Evolutionary conservation across 148 eudicot species (phyloP).

Genomic region (Rhododendron henanense): DNA sequence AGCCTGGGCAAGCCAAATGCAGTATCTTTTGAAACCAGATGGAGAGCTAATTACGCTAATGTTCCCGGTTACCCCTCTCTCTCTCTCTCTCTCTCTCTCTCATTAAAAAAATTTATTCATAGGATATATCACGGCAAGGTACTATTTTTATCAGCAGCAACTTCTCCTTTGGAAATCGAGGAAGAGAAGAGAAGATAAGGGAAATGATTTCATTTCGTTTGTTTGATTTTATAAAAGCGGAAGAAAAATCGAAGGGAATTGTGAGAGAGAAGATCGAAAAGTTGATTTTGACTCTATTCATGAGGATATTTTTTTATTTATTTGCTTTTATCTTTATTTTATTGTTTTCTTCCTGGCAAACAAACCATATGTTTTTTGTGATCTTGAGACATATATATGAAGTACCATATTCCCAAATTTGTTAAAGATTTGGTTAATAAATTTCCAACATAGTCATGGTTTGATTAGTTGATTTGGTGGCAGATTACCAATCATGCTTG

Average conservation of each 20-base stretch:
- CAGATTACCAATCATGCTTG: slow-evolving; percentile 79
- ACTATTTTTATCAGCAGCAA: background rate
- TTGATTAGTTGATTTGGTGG: background rate
- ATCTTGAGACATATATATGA: no score
- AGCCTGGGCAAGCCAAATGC: slow-evolving; percentile 62
- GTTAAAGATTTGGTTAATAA: background rate
- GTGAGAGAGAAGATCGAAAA: no score
- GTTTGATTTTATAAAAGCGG: no score
- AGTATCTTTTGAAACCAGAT: slow-evolving; percentile 64
- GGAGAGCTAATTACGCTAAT: slow-evolving; percentile 86
- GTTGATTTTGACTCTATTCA: no score
- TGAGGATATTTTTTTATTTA: no score
- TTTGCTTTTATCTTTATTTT: no score
- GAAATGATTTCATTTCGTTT: no score
- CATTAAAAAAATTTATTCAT: background rate
- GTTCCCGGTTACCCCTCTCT: slow-evolving; percentile 47
- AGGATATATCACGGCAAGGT: background rate
- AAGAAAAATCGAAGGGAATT: no score
- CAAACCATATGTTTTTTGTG: no score
- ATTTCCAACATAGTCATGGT: background rate
- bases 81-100: background rate
- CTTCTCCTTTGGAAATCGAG: no score
- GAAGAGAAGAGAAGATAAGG: no score
- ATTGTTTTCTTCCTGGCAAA: background rate
- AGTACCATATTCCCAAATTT: no score